phyloP scores from a whole-genome alignment of 176 grass and related monocot genomes.

The Zea luxurians region DNA sequence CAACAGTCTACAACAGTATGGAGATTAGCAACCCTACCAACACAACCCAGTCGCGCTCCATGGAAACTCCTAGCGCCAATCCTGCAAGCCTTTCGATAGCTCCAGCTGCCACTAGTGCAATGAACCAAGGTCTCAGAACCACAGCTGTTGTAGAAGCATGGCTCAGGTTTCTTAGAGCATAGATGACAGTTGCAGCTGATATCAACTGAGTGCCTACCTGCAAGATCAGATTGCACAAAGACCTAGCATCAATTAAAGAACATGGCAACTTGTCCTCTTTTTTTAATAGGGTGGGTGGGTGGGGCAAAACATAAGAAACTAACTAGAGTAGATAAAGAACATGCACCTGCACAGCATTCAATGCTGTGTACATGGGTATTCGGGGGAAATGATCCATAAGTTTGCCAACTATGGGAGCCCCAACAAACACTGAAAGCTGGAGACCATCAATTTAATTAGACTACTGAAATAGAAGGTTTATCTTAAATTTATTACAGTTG shows the following conservation, averaged over 20 bases:
- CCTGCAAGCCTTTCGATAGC: slow-evolving; percentile 86
- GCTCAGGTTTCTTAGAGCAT: slow-evolving; percentile 59
- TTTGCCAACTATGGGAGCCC: slow-evolving; percentile 83
- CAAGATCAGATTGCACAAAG: slow-evolving; percentile 39
- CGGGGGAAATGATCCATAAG: slow-evolving; percentile 94
- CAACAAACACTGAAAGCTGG: slow-evolving; percentile 82
- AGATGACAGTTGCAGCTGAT: slow-evolving; percentile 84
- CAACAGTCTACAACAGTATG: slow-evolving; percentile 7
- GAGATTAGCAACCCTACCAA: slow-evolving; percentile 61
- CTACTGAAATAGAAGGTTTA: neutral
- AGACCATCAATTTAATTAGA: slow-evolving; percentile 44
- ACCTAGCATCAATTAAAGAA: slow-evolving; percentile 10
- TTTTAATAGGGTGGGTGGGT: neutral
- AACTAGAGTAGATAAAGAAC: slow-evolving; percentile 29
- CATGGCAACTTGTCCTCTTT: neutral
- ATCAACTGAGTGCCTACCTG: slow-evolving; percentile 88
- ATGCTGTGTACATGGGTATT: slow-evolving; percentile 74
- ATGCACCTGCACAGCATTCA: slow-evolving; percentile 86
- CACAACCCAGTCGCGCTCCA: slow-evolving; percentile 98
- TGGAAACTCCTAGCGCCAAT: slow-evolving; percentile 78
- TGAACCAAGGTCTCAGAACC: slow-evolving; percentile 90
- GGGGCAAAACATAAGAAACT: slow-evolving; percentile 12
- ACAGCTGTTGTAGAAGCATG: slow-evolving; percentile 56
- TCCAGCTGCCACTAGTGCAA: slow-evolving; percentile 68
- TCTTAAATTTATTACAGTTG: neutral